phyloP scores from a whole-genome alignment of 148 eudicot genomes.

The Nyssa sinensis region DNA sequence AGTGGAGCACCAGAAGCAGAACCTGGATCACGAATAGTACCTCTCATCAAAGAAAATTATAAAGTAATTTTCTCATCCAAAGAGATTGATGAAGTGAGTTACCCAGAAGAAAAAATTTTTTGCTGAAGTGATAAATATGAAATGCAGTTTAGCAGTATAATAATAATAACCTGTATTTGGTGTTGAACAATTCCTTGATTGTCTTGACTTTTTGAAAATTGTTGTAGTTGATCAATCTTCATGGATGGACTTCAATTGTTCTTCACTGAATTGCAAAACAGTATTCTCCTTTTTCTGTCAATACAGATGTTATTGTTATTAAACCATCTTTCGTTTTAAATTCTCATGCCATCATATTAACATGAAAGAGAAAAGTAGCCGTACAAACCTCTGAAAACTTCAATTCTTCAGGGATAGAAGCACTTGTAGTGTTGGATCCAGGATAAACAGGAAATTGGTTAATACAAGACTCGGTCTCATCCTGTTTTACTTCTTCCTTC shows the following conservation, averaged over 20 bases:
- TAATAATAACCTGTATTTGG: too few relatives aligned
- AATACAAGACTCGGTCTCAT: conserved; percentile 14
- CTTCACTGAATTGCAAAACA: too few relatives aligned
- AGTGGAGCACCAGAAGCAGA: too few relatives aligned
- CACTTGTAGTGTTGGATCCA: too few relatives aligned
- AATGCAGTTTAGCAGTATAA: too few relatives aligned
- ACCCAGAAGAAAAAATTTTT: too few relatives aligned
- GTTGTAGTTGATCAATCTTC: conserved; percentile 18
- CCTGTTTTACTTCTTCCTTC: conserved; percentile 13
- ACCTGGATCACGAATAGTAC: too few relatives aligned
- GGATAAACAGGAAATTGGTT: too few relatives aligned
- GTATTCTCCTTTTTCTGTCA: neutral
- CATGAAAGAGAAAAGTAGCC: neutral
- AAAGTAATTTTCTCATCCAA: neutral
- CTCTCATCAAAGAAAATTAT: neutral
- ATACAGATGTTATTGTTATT: neutral
- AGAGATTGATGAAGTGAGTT: neutral
- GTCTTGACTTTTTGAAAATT: neutral
- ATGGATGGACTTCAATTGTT: too few relatives aligned
- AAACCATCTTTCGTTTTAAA: neutral
- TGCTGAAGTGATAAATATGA: too few relatives aligned
- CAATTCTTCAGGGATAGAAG: too few relatives aligned
- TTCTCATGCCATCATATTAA: neutral
- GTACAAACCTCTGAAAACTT: neutral
- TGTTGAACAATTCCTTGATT: too few relatives aligned